Evolutionary conservation across 345 rosid species (phyloP), one percentile per base, ranked within the genome.

Genomic region (Boechera retrofracta): DNA sequence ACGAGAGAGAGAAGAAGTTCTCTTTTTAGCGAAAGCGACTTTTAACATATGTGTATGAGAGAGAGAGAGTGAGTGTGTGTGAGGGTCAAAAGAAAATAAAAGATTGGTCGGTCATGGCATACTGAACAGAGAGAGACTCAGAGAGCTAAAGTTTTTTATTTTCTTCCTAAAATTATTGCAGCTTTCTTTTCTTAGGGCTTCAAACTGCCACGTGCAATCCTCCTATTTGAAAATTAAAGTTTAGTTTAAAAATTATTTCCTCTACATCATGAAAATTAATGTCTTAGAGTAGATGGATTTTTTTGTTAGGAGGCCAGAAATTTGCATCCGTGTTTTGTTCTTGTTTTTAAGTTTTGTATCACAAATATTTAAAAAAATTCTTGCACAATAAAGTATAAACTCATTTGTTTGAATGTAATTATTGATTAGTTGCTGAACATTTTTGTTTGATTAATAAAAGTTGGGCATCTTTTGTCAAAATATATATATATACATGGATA

Each of bases 21-120:
- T 75, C 90, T 83, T 91, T 90, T 79, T 58, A 65, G 56, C 67
- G 91, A 91, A 83, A 86, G 84, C 85, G 92, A 90, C 91, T 10
- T 68, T 54, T 33, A 65, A 65, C 73, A 58, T 65, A 21, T 64
- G 72, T 39, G 58, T 77, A 29, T 45, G 54, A 60, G 36, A 70
- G 65, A 52, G 29, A n/a, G 54, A 2, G 54, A 6, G 24, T 18
- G 53, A 5, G 18, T 54, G 70, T 15, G 56, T 3, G 70, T 0
- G 51, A 72, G 32, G 55, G 66, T 64, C 75, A 77, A 77, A 70
- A 71, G 76, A 71, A 77, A 71, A 24, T 44, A 70, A 70, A 45
- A 71, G 80, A 64, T 56, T 71, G 80, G 80, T 77, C 80, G 76
- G 54, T 56, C 69, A 33, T 77, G 80, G 31, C 51, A 70, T 52